These are phyloP conservation scores for Boletellus ananiceps DNA, from an alignment of 768 basidiomycete species.

Conservation along the genomic window DNA sequence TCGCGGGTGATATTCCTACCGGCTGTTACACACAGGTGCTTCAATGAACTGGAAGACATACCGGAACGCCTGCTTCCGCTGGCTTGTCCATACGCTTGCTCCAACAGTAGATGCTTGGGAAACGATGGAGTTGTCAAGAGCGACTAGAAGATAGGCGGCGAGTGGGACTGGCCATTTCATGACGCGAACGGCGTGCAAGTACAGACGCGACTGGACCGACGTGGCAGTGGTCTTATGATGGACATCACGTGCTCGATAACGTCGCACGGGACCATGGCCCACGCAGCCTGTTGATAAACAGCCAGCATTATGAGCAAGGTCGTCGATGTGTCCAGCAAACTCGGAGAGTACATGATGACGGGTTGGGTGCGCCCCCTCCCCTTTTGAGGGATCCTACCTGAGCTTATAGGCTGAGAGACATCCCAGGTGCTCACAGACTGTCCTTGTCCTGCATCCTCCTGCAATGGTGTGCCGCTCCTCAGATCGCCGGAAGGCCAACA, in stretches of 20 bases:
- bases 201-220: slow-evolving; percentile 15
- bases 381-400: background rate
- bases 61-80: slow-evolving; percentile 56
- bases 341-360: slow-evolving; percentile 70
- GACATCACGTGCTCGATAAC: slow-evolving; percentile 19
- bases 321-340: slow-evolving; percentile 52
- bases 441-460: slow-evolving; percentile 52
- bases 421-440: slow-evolving; percentile 60
- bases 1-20: slow-evolving; percentile 65
- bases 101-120: slow-evolving; percentile 14
- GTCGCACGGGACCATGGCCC: background rate
- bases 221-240: slow-evolving; percentile 14
- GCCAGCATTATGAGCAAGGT: slow-evolving; percentile 43
- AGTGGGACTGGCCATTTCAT: slow-evolving; percentile 47
- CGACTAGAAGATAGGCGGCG: slow-evolving; percentile 36
- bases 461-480: slow-evolving; percentile 63
- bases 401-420: slow-evolving; percentile 4
- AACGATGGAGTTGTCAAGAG: slow-evolving; percentile 29
- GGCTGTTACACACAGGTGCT: background rate
- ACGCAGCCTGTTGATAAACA: slow-evolving; percentile 1
- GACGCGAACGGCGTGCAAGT: slow-evolving; percentile 13
- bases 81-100: slow-evolving; percentile 47
- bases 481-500: slow-evolving; percentile 54
- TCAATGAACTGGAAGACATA: slow-evolving; percentile 26
- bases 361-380: slow-evolving; percentile 53